Conservation (phyloP, 106 monocot genomes). For the Dendrobium officinale region DNA sequence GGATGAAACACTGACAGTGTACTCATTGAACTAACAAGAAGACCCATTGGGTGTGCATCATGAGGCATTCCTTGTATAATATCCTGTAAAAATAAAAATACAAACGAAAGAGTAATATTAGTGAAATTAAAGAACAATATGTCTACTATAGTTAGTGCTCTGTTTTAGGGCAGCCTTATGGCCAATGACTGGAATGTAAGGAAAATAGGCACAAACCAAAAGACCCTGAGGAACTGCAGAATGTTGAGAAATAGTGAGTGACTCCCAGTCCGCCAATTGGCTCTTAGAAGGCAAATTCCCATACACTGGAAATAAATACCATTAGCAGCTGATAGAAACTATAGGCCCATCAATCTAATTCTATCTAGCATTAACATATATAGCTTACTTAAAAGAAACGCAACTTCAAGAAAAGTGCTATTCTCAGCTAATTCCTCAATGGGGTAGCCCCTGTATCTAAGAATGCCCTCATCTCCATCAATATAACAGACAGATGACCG, state of each 20-base stretch:
- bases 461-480: slow-evolving; percentile 97
- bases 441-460: slow-evolving; percentile 91
- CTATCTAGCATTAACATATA: neutral
- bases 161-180: neutral
- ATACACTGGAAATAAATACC: slow-evolving; percentile 57
- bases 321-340: neutral
- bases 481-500: slow-evolving; percentile 86
- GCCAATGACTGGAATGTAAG: slow-evolving; percentile 1
- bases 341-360: neutral
- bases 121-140: neutral
- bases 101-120: neutral
- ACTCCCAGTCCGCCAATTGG: slow-evolving; percentile 89
- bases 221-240: slow-evolving; percentile 95
- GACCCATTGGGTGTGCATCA: slow-evolving; percentile 99
- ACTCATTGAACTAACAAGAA: slow-evolving; percentile 90
- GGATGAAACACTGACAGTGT: slow-evolving; percentile 97
- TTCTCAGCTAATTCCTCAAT: slow-evolving; percentile 94
- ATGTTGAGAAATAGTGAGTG: slow-evolving; percentile 89
- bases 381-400: slow-evolving; percentile 84
- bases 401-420: slow-evolving; percentile 89
- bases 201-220: slow-evolving; percentile 43
- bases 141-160: neutral
- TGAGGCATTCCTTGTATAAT: slow-evolving; percentile 95
- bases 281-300: slow-evolving; percentile 80
- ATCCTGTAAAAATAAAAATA: slow-evolving; percentile 51